A percentile compares a stretch with the other conserved stretches of the same genome.
These are phyloP conservation scores for Lactarius sp. DNA, from an alignment of 768 basidiomycete genomes.

Conservation along the genomic window DNA sequence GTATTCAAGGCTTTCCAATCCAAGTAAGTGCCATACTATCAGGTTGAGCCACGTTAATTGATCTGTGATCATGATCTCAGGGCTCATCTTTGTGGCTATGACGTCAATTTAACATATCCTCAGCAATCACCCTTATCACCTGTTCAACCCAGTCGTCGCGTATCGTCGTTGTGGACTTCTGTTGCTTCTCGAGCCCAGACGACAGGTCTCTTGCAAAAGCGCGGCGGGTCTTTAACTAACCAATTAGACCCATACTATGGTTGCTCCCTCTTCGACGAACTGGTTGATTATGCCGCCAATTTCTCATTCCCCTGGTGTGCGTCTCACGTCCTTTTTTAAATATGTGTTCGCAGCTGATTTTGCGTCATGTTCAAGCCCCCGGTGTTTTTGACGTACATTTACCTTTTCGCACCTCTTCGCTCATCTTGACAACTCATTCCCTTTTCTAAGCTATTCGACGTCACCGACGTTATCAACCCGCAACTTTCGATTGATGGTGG, in stretches of 20 bases:
- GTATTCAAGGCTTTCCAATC: conserved; percentile 64
- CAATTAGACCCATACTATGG: conserved; percentile 33
- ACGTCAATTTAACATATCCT: conserved; percentile 67
- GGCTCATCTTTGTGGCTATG: conserved; percentile 55
- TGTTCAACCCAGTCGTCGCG: conserved; percentile 23
- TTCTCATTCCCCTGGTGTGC: conserved; percentile 58
- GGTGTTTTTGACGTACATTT: conserved; percentile 19
- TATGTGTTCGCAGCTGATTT: not conserved
- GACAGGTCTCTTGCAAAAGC: conserved; percentile 37
- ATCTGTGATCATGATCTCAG: conserved; percentile 32
- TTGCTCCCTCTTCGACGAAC: conserved; percentile 59
- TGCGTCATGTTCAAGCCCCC: not conserved
- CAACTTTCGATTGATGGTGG: conserved; percentile 45
- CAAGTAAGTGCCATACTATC: conserved; percentile 44
- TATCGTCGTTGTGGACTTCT: conserved; percentile 20
- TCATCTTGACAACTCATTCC: not conserved
- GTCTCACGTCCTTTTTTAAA: conserved; percentile 14
- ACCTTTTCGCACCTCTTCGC: not conserved
- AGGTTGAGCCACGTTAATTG: no score
- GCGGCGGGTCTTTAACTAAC: conserved; percentile 23
- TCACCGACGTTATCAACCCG: conserved; percentile 40
- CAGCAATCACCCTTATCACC: conserved; percentile 48
- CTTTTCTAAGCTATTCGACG: conserved; percentile 28
- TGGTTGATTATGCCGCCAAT: conserved; percentile 68
- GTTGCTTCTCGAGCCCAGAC: conserved; percentile 29